Evolutionary conservation across 2,329 filamentous ascomycete species (phyloP).

Genomic region (Gyromitra esculenta): DNA sequence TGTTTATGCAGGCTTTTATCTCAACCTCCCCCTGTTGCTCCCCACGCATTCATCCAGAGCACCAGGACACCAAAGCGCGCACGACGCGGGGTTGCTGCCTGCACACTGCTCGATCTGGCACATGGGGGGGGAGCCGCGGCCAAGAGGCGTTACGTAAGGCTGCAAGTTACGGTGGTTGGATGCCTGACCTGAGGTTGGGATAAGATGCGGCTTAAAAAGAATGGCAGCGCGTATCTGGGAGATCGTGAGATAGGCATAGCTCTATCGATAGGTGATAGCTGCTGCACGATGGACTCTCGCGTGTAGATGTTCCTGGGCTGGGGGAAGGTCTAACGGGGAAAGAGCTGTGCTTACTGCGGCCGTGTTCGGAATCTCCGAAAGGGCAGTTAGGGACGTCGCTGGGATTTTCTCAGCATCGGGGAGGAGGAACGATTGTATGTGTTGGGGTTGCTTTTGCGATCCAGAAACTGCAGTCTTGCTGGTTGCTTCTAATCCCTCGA

Average conservation of each 20-base stretch:
- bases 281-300: not conserved
- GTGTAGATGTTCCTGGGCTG: not conserved
- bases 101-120: conserved; percentile 1
- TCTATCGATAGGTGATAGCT: not conserved
- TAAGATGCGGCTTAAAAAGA: conserved; percentile 46
- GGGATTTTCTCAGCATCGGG: not conserved
- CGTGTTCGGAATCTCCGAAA: not conserved
- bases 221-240: conserved; percentile 15
- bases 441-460: not conserved
- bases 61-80: not conserved
- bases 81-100: conserved; percentile 23
- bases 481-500: not conserved
- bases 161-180: conserved; percentile 22
- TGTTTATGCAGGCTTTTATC: conserved; percentile 24
- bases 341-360: not conserved
- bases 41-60: not conserved
- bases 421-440: not conserved
- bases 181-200: conserved; percentile 35
- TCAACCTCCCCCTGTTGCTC: not conserved
- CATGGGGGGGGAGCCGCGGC: conserved; percentile 7
- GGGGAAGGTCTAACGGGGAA: not conserved
- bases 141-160: conserved; percentile 24
- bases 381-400: not conserved
- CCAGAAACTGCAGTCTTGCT: too few relatives aligned
- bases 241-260: conserved; percentile 31